Evolutionary conservation across 768 basidiomycete species (phyloP), one percentile per base, ranked within the genome.

Genomic region (Suillus paluster): DNA sequence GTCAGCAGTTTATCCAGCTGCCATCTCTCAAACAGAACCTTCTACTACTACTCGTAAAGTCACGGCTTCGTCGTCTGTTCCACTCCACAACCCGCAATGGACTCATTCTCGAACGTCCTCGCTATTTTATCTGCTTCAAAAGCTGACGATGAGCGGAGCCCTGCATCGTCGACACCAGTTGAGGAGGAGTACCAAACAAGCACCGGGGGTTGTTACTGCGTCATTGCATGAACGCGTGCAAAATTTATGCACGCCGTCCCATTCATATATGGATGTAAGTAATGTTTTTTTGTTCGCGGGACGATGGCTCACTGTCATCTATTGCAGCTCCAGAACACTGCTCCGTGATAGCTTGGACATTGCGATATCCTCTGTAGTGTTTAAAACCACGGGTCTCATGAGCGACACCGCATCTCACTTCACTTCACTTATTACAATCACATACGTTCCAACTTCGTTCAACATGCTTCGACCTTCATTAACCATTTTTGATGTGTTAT

Each of bases 401-500:
- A 9, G 27, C 27, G 27, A 50, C 11, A 30, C 48, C 36, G 14
- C 36, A 30, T 30, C 30, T 30, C 27, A 49, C 27, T 19, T 49
- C 27, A 19, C 2, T 30, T 49, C 27, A 30, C 27, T 19, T 19
- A 49, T 27, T 0, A 5, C 17, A 10, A 19, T n/a, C 27, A 49
- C 25, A 50, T n/a, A n/a, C n/a, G n/a, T n/a, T n/a, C n/a, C n/a
- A n/a, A n/a, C 17, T 50, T 50, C 27, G 48, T 50, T 42, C 41
- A 19, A 6, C 39, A 49, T 49, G 17, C 27, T 27, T 49, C 17
- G 25, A 30, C 27, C 12, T 27, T 48, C 15, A 15, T 17, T 48
- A 15, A 48, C 8, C 15, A 48, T 48, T 49, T 27, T 10, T 27
- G 25, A 27, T 19, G 9, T 2, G 19, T 49, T 49, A 27, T 19